phyloP scores from a whole-genome alignment of 495 filamentous ascomycete genomes.

The Penicillium waksmanii region DNA sequence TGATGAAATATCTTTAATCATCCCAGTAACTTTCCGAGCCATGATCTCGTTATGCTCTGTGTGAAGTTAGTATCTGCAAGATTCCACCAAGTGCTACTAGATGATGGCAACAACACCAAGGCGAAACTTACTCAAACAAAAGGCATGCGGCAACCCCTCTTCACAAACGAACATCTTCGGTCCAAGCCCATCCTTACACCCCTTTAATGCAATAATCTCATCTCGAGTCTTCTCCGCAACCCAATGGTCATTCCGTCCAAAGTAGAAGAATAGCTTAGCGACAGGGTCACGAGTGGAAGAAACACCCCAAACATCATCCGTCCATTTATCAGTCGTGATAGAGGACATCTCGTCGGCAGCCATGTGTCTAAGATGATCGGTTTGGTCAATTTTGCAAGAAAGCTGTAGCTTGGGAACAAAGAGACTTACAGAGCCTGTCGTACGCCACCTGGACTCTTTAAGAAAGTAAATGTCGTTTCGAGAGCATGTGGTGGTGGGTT shows the following conservation, averaged over 20 bases:
- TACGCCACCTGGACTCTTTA: constrained; percentile 65
- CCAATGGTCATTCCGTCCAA: constrained; percentile 79
- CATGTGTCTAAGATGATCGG: constrained; percentile 51
- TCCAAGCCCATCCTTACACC: constrained; percentile 45
- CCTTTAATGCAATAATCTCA: constrained; percentile 64
- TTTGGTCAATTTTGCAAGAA: neutral
- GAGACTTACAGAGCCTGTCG: constrained; percentile 66
- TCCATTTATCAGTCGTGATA: constrained; percentile 80
- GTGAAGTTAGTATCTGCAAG: constrained; percentile 12
- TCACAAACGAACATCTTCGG: constrained; percentile 75
- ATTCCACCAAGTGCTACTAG: neutral
- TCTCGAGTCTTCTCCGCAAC: constrained; percentile 77
- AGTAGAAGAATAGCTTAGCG: constrained; percentile 76
- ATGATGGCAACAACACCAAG: neutral
- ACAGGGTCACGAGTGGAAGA: constrained; percentile 47
- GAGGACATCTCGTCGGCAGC: constrained; percentile 74
- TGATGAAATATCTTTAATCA: constrained; percentile 58
- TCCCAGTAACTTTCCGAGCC: constrained; percentile 65
- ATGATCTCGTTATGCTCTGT: constrained; percentile 65
- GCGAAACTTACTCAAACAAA: constrained; percentile 69
- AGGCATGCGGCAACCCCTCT: constrained; percentile 74
- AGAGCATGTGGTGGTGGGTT: constrained; percentile 60
- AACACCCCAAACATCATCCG: constrained; percentile 76
- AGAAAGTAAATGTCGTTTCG: constrained; percentile 62
- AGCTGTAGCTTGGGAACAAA: too few species aligned